Evolutionary conservation across 2,329 filamentous ascomycete species (phyloP).

Genomic region (Pseudocercospora musae): DNA sequence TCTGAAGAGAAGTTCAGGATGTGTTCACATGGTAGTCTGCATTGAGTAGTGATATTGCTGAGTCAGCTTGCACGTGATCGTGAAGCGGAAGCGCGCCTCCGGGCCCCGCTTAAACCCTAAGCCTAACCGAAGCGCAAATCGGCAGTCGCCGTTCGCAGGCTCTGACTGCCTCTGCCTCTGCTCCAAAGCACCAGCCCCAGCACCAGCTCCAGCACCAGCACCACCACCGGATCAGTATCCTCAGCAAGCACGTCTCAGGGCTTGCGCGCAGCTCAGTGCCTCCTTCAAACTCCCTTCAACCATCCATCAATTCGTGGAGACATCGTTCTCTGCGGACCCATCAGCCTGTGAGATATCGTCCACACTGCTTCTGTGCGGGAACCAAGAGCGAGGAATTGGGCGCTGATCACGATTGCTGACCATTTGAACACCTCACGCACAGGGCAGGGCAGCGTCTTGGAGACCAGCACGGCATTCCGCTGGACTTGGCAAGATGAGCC

Average conservation of each 20-base stretch:
- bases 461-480: neutral
- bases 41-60: too few species aligned
- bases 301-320: neutral
- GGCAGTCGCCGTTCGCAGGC: neutral
- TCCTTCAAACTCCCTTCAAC: neutral
- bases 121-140: neutral
- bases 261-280: neutral
- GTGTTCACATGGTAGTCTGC: neutral
- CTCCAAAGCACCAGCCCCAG: too few species aligned
- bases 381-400: slow-evolving; percentile 11
- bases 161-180: neutral
- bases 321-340: neutral
- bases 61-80: neutral
- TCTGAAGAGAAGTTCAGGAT: neutral
- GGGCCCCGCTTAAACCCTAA: too few species aligned
- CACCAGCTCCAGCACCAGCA: too few species aligned
- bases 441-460: slow-evolving; percentile 27
- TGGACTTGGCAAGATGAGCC: slow-evolving; percentile 37
- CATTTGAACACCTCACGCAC: slow-evolving; percentile 22
- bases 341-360: slow-evolving; percentile 32
- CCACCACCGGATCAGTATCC: too few species aligned
- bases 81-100: too few species aligned
- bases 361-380: slow-evolving; percentile 27
- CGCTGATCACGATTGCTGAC: slow-evolving; percentile 27
- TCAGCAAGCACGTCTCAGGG: neutral